phyloP scores from a whole-genome alignment of 2,329 filamentous ascomycete genomes.

The Uncinocarpus reesii region DNA sequence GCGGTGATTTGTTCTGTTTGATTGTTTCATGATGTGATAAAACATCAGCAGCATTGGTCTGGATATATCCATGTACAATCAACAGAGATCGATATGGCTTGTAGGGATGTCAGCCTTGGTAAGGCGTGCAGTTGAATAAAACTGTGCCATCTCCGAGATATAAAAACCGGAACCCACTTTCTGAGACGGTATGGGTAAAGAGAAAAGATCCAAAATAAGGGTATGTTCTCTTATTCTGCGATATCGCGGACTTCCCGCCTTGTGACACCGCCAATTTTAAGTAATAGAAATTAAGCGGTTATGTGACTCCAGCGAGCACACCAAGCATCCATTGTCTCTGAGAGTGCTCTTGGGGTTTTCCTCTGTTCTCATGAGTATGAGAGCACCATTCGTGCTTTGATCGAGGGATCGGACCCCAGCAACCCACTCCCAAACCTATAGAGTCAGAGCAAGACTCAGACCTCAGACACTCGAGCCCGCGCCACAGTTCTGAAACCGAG shows the following conservation, averaged over 20 bases:
- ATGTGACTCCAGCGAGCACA: not conserved
- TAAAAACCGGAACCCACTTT: not conserved
- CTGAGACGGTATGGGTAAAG: not conserved
- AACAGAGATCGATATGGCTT: not conserved
- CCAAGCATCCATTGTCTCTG: no score
- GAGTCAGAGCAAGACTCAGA: constrained; percentile 5
- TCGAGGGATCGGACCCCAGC: not conserved
- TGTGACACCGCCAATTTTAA: not conserved
- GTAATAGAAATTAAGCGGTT: not conserved
- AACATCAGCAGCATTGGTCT: constrained; percentile 1
- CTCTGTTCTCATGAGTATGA: not conserved
- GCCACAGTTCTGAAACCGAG: not conserved
- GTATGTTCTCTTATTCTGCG: no score
- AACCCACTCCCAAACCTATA: not conserved
- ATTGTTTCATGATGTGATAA: constrained; percentile 5
- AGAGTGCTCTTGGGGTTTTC: no score
- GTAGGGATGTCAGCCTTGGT: not conserved
- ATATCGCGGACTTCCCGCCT: no score
- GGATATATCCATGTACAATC: no score
- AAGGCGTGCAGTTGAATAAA: not conserved
- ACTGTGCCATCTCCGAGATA: not conserved
- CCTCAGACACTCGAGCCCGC: not conserved
- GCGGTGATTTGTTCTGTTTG: constrained; percentile 7
- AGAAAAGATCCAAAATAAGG: no score
- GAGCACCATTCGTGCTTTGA: not conserved